Evolutionary conservation across 2,329 filamentous ascomycete species (phyloP), one percentile per base, ranked within the genome.

Genomic region (Hymenoscyphus repandus): DNA sequence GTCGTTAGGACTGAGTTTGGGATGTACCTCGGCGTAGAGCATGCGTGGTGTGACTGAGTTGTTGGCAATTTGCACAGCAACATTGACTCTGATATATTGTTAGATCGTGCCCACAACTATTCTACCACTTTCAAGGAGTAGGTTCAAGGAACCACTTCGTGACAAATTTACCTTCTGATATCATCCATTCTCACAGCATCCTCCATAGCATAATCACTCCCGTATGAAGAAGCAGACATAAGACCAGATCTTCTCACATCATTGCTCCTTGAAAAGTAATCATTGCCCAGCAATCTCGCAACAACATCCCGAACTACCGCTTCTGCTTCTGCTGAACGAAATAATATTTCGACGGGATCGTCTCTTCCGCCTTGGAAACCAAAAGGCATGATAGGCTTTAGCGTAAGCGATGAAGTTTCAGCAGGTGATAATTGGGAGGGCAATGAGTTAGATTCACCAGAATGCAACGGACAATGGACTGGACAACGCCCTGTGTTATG

Each of bases 31-130:
- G 11, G 53, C 55, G 30, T 58, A 52, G 10, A 40, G n/a, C 42
- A 51, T 54, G 9, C 32, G 13, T 7, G 48, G 13, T 6, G 40
- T 54, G 6, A 59, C 47, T 4, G 45, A 33, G 30, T 37, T 48
- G 27, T 63, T 63, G 13, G 58, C 54, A 9, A 62, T 39, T 47
- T 62, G 59, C 15, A 48, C 58, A 7, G 45, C 36, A 11, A 59
- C 30, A 22, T 63, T 62, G 22, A 52, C 49, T 20, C 59, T 62
- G 18, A 38, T 20, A 15, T 30, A 6, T 13, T 11, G 33, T 39
- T 9, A 48, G 37, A 6, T 27, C 7, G 41, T 42, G 46, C 4
- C 5, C n/a, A 17, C 4, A 40, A 40, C n/a, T 20, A 30, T 15
- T 6, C 30, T n/a, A 27, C 12, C 5, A n/a, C 20, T 36, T 9